Evolutionary conservation across 768 basidiomycete genomes (phyloP).

Genomic region (Boletus bicolor): DNA sequence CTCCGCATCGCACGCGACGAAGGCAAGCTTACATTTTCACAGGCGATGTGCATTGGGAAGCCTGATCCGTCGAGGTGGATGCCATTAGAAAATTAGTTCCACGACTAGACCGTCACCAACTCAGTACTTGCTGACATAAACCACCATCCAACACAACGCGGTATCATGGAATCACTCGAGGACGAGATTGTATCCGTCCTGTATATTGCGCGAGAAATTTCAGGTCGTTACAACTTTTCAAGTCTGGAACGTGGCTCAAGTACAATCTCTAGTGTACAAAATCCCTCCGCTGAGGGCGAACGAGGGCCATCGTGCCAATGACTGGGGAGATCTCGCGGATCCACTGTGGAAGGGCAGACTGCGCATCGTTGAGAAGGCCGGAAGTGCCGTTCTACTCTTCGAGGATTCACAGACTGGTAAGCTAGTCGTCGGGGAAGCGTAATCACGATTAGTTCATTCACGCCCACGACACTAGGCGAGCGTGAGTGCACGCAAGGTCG

Average conservation of each 20-base stretch:
- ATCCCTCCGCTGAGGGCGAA: slow-evolving; percentile 84
- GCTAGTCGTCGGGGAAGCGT: slow-evolving; percentile 19
- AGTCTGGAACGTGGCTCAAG: slow-evolving; percentile 17
- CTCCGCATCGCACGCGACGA: background rate
- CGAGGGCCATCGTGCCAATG: slow-evolving; percentile 87
- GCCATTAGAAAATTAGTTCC: slow-evolving; percentile 16
- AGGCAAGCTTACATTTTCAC: slow-evolving; percentile 33
- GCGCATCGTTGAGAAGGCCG: slow-evolving; percentile 76
- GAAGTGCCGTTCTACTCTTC: slow-evolving; percentile 66
- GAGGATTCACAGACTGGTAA: slow-evolving; percentile 80
- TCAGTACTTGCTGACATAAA: slow-evolving; percentile 25
- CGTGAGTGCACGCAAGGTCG: slow-evolving; percentile 42
- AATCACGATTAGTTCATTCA: slow-evolving; percentile 3
- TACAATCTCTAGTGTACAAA: slow-evolving; percentile 67
- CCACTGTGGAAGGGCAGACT: slow-evolving; percentile 93
- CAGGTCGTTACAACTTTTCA: slow-evolving; percentile 50
- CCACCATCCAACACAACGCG: background rate
- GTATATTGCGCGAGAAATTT: slow-evolving; percentile 87
- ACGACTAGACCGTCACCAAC: no score
- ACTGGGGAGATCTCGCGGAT: slow-evolving; percentile 83
- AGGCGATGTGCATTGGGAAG: slow-evolving; percentile 3
- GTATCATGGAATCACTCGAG: slow-evolving; percentile 49
- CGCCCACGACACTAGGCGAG: slow-evolving; percentile 47
- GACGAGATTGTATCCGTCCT: slow-evolving; percentile 90
- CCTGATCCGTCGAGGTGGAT: slow-evolving; percentile 14